These are phyloP conservation scores for Leishmania amazonensis DNA, from an alignment of 208 protist genomes.

Conservation along the genomic window DNA sequence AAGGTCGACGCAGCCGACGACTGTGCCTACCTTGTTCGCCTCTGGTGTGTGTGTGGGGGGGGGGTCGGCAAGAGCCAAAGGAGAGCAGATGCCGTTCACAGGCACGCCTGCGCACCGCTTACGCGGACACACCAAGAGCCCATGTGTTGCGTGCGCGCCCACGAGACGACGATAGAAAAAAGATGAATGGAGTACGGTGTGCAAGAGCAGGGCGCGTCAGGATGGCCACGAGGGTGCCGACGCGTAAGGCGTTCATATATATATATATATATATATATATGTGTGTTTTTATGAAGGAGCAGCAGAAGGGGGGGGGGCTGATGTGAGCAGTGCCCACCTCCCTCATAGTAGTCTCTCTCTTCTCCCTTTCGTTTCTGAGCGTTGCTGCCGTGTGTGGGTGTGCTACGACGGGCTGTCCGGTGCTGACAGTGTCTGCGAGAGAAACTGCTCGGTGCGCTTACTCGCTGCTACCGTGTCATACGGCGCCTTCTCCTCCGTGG, in stretches of 20 bases:
- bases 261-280: background rate
- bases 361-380: background rate
- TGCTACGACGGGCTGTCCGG: background rate
- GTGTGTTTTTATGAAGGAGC: background rate
- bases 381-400: background rate
- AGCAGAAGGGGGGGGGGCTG: background rate
- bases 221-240: background rate
- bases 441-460: constrained; percentile 29
- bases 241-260: background rate
- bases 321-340: background rate
- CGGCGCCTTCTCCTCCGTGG: constrained; percentile 44
- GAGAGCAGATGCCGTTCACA: background rate
- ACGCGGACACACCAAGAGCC: background rate
- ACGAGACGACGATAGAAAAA: constrained; percentile 3
- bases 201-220: background rate
- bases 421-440: constrained; percentile 1
- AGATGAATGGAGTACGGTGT: background rate
- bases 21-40: too few species aligned
- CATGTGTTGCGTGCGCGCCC: background rate
- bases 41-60: background rate
- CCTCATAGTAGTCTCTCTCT: too few species aligned
- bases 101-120: background rate
- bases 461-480: constrained; percentile 62
- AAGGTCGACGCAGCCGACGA: background rate
- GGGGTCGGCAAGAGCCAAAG: background rate